A percentile compares a stretch with the other conserved stretches of the same genome.
Evolutionary conservation across 2,329 filamentous ascomycete species (phyloP).

Genomic region (Aspergillus pseudonomiae): DNA sequence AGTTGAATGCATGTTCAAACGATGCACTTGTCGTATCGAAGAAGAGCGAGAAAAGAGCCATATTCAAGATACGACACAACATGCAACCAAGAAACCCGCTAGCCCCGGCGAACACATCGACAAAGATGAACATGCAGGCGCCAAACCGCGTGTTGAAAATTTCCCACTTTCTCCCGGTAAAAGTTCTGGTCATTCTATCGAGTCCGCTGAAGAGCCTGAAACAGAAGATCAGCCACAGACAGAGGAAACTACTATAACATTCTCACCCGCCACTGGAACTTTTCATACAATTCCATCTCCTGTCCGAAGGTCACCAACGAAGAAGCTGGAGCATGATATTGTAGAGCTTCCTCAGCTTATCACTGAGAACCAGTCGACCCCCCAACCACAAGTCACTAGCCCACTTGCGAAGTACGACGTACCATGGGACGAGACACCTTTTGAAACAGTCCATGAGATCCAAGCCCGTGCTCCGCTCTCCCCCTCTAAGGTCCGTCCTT

Average conservation of each 20-base stretch:
- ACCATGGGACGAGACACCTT: constrained; percentile 13
- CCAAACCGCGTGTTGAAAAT: background rate
- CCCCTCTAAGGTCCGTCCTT: constrained; percentile 15
- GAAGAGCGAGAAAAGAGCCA: constrained; percentile 43
- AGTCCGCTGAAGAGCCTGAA: constrained; percentile 3
- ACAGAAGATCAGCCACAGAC: constrained; percentile 20
- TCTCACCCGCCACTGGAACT: constrained; percentile 49
- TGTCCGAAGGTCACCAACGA: constrained; percentile 28
- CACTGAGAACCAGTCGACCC: constrained; percentile 10
- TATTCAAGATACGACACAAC: constrained; percentile 12
- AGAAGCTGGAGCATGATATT: constrained; percentile 25
- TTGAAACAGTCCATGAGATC: constrained; percentile 16
- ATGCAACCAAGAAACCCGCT: background rate
- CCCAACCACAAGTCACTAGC: constrained; percentile 9
- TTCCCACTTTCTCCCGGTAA: background rate
- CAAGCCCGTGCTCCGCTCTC: constrained; percentile 16
- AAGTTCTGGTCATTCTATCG: background rate
- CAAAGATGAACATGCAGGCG: constrained; percentile 3
- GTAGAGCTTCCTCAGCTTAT: constrained; percentile 18
- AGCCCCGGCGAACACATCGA: constrained; percentile 1
- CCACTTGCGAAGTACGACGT: constrained; percentile 15
- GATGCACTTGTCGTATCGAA: constrained; percentile 51
- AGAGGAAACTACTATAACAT: constrained; percentile 44
- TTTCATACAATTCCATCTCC: constrained; percentile 46
- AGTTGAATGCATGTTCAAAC: constrained; percentile 53